Percentiles rank a stretch among this genome's conserved stretches.
These are phyloP conservation scores for Catunica adiposa DNA, from an alignment of 2,329 filamentous ascomycete genomes.

Conservation along the genomic window DNA sequence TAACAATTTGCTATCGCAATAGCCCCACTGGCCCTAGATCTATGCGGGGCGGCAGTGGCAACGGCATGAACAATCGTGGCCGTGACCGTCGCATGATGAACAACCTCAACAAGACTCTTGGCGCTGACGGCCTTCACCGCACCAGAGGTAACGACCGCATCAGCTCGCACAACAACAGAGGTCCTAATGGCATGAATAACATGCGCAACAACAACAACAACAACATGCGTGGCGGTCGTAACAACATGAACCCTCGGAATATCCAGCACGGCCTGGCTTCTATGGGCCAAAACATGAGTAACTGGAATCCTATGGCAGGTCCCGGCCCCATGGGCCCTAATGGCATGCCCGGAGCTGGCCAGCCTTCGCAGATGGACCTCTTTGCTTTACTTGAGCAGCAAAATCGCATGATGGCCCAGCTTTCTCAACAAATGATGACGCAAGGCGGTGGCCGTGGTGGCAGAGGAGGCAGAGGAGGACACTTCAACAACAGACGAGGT, in stretches of 20 bases:
- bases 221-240: slow-evolving; percentile 11
- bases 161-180: slow-evolving; percentile 47
- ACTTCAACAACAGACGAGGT: slow-evolving; percentile 36
- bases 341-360: slow-evolving; percentile 18
- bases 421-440: slow-evolving; percentile 43
- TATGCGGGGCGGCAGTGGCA: slow-evolving; percentile 58
- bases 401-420: slow-evolving; percentile 67
- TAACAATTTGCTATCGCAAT: slow-evolving; percentile 14
- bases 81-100: slow-evolving; percentile 72
- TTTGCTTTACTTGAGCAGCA: slow-evolving; percentile 77
- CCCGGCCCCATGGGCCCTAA: slow-evolving; percentile 14
- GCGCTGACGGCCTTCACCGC: slow-evolving; percentile 68
- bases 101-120: slow-evolving; percentile 62
- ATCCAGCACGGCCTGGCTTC: slow-evolving; percentile 32
- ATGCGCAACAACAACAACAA: slow-evolving; percentile 18
- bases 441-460: slow-evolving; percentile 23
- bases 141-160: slow-evolving; percentile 72
- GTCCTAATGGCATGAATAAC: slow-evolving; percentile 10
- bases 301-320: slow-evolving; percentile 21
- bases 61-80: slow-evolving; percentile 27
- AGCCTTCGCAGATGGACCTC: slow-evolving; percentile 32
- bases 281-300: slow-evolving; percentile 25
- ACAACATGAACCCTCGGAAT: slow-evolving; percentile 34
- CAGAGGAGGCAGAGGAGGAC: slow-evolving; percentile 44
- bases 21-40: slow-evolving; percentile 91